A percentile compares a stretch with the other conserved stretches of the same genome.
Conservation (phyloP, 2,329 filamentous ascomycete species). For the Pseudofabraea citricarpa region DNA sequence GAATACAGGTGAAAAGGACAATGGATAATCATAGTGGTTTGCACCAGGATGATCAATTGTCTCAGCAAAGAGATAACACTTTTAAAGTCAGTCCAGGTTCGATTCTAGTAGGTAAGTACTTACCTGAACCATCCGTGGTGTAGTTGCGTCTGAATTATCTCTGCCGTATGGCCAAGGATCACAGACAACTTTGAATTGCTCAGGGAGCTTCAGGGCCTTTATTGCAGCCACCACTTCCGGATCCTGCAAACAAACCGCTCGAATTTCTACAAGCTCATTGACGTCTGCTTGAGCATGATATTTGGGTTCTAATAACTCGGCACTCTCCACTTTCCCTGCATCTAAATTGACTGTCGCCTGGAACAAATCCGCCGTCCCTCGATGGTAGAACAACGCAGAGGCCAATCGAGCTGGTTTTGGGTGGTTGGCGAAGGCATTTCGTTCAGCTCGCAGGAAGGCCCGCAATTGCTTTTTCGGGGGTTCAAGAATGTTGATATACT, state of each 20-base stretch:
- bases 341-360: conserved; percentile 15
- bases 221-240: conserved; percentile 15
- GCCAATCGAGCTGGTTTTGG: conserved; percentile 9
- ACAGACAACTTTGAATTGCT: conserved; percentile 14
- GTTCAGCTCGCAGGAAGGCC: conserved; percentile 13
- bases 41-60: conserved; percentile 15
- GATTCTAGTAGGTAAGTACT: background rate
- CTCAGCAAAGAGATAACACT: conserved; percentile 21
- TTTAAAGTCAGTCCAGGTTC: background rate
- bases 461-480: conserved; percentile 17
- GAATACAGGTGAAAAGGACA: conserved; percentile 20
- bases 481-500: conserved; percentile 17
- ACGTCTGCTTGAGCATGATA: conserved; percentile 21
- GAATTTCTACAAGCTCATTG: conserved; percentile 17
- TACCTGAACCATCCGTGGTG: conserved; percentile 19
- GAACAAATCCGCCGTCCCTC: conserved; percentile 17
- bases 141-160: conserved; percentile 15
- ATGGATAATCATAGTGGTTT: conserved; percentile 21
- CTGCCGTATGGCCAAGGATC: conserved; percentile 24
- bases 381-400: conserved; percentile 17
- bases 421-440: conserved; percentile 9
- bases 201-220: conserved; percentile 15
- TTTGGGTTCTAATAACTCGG: conserved; percentile 13
- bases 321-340: conserved; percentile 8
- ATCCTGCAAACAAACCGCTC: conserved; percentile 17